phyloP scores from a whole-genome alignment of 2,329 filamentous ascomycete species.

The Colletotrichum plurivorum region DNA sequence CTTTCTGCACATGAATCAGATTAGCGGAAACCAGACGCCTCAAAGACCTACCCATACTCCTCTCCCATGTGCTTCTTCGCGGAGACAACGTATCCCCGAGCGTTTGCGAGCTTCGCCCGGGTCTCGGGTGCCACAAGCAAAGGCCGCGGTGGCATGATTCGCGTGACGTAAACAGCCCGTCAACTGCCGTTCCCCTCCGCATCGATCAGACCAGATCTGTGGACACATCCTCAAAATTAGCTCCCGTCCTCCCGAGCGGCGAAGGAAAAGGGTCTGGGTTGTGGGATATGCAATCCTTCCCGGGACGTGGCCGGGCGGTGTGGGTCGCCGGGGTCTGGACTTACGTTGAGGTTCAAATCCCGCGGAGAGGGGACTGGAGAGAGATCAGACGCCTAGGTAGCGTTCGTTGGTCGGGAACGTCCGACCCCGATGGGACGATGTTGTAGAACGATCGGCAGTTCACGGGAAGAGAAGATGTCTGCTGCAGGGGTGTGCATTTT shows the following conservation, averaged over 20 bases:
- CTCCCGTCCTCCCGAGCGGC: conserved; percentile 29
- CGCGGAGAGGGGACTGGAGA: too few species aligned
- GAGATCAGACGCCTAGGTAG: too few species aligned
- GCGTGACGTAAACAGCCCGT: conserved; percentile 15
- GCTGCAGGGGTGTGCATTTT: too few species aligned
- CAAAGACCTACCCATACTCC: neutral
- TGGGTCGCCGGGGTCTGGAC: conserved; percentile 20
- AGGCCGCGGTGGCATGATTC: conserved; percentile 30
- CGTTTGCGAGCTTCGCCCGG: conserved; percentile 26
- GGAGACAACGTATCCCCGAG: neutral
- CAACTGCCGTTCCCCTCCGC: conserved; percentile 19
- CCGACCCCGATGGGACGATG: too few species aligned
- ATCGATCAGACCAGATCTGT: conserved; percentile 25
- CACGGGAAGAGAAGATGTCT: too few species aligned
- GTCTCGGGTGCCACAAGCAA: conserved; percentile 19
- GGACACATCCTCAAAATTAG: conserved; percentile 7
- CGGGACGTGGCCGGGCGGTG: conserved; percentile 14
- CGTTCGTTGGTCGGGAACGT: too few species aligned
- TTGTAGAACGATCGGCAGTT: too few species aligned
- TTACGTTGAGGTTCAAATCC: too few species aligned
- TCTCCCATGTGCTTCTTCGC: neutral
- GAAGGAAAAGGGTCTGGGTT: neutral
- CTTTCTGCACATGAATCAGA: neutral
- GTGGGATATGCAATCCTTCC: conserved; percentile 1
- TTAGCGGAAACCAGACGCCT: neutral